A percentile compares a stretch with the other conserved stretches of the same genome.
These are phyloP conservation scores for Metschnikowia borealis DNA, from an alignment of 805 yeast genomes.

Conservation along the genomic window DNA sequence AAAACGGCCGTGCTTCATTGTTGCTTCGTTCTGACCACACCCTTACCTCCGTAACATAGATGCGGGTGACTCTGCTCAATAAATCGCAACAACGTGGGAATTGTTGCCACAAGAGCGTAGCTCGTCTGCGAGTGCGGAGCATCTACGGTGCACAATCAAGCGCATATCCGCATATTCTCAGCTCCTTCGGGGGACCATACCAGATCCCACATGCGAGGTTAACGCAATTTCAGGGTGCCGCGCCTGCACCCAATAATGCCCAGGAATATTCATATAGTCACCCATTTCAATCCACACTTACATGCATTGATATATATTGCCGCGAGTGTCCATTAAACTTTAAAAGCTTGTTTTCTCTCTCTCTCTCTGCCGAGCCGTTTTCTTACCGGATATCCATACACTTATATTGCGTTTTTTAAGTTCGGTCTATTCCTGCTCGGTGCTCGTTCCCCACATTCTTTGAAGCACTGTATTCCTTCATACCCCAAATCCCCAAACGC, in stretches of 20 bases:
- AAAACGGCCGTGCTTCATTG: no score
- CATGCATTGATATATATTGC: not conserved
- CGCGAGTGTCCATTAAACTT: not conserved
- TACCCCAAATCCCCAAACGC: not conserved
- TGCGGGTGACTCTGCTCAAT: not conserved
- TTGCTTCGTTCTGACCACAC: not conserved
- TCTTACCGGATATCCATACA: not conserved
- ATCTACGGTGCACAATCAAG: not conserved
- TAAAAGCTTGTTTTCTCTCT: not conserved
- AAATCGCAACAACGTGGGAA: not conserved
- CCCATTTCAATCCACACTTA: not conserved
- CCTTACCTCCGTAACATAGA: not conserved
- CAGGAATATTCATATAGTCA: slow-evolving; percentile 4
- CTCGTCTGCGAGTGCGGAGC: not conserved
- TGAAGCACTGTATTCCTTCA: not conserved
- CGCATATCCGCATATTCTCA: not conserved
- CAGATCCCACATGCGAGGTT: not conserved
- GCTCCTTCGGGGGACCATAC: not conserved
- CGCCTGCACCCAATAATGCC: slow-evolving; percentile 4
- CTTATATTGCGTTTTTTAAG: not conserved
- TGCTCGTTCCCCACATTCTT: slow-evolving; percentile 2
- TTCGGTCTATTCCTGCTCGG: not conserved
- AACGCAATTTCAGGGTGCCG: not conserved
- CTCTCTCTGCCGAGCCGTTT: not conserved
- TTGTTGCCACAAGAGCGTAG: not conserved